Conservation (phyloP, 768 basidiomycete species). For the Tubosaeta sp. region DNA sequence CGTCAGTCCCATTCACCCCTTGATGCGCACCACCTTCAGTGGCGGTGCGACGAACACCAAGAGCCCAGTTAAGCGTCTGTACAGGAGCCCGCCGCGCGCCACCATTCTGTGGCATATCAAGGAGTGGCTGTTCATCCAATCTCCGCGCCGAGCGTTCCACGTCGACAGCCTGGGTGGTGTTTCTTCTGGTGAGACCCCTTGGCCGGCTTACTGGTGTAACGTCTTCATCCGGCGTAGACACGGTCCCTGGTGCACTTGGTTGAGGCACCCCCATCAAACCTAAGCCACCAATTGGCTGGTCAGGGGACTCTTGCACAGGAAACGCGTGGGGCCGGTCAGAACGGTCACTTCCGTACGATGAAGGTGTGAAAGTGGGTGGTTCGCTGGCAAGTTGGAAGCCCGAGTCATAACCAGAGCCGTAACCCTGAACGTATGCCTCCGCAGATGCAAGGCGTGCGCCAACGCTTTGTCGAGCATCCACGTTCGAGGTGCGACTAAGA, state of each 20-base stretch:
- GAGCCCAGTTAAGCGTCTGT: slow-evolving; percentile 13
- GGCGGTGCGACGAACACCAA: slow-evolving; percentile 18
- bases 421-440: slow-evolving; percentile 34
- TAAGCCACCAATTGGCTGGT: slow-evolving; percentile 19
- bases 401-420: slow-evolving; percentile 32
- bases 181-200: slow-evolving; percentile 19
- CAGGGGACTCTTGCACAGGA: slow-evolving; percentile 30
- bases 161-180: slow-evolving; percentile 20
- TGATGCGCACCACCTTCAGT: slow-evolving; percentile 11
- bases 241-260: slow-evolving; percentile 17
- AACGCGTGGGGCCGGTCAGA: slow-evolving; percentile 20
- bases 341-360: slow-evolving; percentile 17
- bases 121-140: slow-evolving; percentile 10
- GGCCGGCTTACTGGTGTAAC: slow-evolving; percentile 23
- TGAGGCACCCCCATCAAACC: slow-evolving; percentile 27
- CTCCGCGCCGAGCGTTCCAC: slow-evolving; percentile 17
- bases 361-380: slow-evolving; percentile 11
- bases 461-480: slow-evolving; percentile 2
- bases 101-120: slow-evolving; percentile 12
- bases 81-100: slow-evolving; percentile 15
- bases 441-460: slow-evolving; percentile 30
- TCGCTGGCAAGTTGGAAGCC: slow-evolving; percentile 23
- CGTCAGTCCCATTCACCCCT: slow-evolving; percentile 8
- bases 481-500: not conserved
- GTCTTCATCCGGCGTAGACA: slow-evolving; percentile 26